Base-by-base conservation (phyloP, 305 asterid genomes). In the Fraxinus platypoda region DNA sequence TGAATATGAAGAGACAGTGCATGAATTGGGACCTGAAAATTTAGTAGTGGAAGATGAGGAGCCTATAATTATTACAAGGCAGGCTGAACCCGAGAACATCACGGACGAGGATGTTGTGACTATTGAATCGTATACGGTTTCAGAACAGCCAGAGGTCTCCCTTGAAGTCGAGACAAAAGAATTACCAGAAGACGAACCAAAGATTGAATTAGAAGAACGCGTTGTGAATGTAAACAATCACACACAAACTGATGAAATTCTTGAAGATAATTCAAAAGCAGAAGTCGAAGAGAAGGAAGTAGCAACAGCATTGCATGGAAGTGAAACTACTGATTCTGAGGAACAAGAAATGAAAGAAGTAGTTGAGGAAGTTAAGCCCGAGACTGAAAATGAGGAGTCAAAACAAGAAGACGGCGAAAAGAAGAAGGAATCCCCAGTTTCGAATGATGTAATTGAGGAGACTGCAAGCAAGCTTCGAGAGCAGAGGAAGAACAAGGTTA, bases 371-470 rank as follows among this genome's bases (percentile, higher is more conserved):
- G 85, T 73, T 33, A 76, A 73, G 17, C 75, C 37, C 54, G 66
- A 77, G 28, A 80, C 77, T 0, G 89, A 84, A 30, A 74, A n/a
- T 0, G 81, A 59, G 37, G 78, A 83, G 26, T 75, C 89, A 8
- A 80, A 23, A 37, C 34, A 64, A 64, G 73, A 64, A 26, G 73
- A 64, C 33, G 0, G 8, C 2, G 73, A 70, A 9, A 80, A 73
- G 79, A 92, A 83, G 88, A 91, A 86, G 81, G 94, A 91, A 8
- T 26, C 80, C 0, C 74, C 81, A 41, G 87, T 92, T 15, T 92
- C 94, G 0, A 92, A 92, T 76, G 83, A 87, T 34, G 93, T 88
- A 73, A 92, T 91, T 6, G 95, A 92, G 84, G 94, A 91, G 85
- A 90, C 93, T 8, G 90, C 90, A 12, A 89, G 76, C 71, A 88